Evolutionary conservation across 2,329 filamentous ascomycete species (phyloP), one percentile per base, ranked within the genome.

Genomic region (Aspergillus niger): DNA sequence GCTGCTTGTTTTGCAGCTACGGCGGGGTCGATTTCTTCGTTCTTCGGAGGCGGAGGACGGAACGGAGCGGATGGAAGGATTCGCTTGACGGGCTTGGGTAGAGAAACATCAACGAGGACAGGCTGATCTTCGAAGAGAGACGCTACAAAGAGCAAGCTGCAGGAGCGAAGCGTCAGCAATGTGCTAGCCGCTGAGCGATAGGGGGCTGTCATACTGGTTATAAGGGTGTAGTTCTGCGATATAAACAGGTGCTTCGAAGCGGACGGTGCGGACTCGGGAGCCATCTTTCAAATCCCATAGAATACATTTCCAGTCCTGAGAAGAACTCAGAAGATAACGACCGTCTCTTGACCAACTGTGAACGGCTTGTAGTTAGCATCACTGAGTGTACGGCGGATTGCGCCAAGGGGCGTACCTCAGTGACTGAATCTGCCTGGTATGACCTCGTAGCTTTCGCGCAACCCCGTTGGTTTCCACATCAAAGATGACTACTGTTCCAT

Each of bases 381-480:
- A 36, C 13, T 13, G 51, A 44, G 44, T 47, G 32, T 36, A 10
- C 24, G 28, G 41, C 28, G 13, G 28, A 17, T 44, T 41, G 8
- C 13, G 22, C 36, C 28, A 15, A 26, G 26, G n/a, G 24, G 15
- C 26, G 32, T 17, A 82, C 81, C 81, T 96, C 62, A 99, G 78
- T 55, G 91, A 97, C 69, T 96, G 94, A 59, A 99, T 93, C 74
- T 95, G 94, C 72, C 91, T 89, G 54, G 91, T 96, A 78, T 99
- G 95, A 11, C 94, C 95, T 66, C 92, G 88, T 65, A 99, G 82
- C 79, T 98, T 99, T 72, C 92, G 89, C 60, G 95, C 95, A 4
- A 98, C 91, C 39, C 95, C 94, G 83, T 96, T 96, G 8, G 96
- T 99, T 78, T 99, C 96, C 53, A 98, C 87, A 74, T 99, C 95